phyloP scores from a whole-genome alignment of 116 monocot genomes.

The Zostera marina region DNA sequence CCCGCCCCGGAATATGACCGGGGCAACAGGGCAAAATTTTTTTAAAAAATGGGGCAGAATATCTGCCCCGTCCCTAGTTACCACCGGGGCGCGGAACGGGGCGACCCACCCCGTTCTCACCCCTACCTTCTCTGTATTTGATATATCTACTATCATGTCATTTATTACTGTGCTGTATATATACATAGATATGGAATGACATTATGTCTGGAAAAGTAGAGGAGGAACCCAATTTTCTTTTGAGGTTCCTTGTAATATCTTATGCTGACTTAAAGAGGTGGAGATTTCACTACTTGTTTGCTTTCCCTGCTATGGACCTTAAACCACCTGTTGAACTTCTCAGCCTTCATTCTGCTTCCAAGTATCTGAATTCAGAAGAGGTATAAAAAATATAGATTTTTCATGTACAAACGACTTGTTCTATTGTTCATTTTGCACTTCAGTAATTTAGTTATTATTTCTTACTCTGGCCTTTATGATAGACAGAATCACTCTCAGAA shows the following conservation, averaged over 20 bases:
- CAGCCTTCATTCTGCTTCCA: conserved; percentile 37
- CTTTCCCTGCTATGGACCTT: conserved; percentile 81
- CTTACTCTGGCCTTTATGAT: conserved; percentile 2
- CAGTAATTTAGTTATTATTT: not conserved
- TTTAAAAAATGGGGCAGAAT: too few relatives aligned
- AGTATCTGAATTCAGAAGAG: conserved; percentile 43
- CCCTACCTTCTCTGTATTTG: too few relatives aligned
- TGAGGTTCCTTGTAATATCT: conserved; percentile 77
- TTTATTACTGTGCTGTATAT: not conserved
- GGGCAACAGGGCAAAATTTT: too few relatives aligned
- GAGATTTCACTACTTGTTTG: conserved; percentile 77
- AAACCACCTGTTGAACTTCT: conserved; percentile 62
- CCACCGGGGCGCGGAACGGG: too few relatives aligned
- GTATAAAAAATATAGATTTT: conserved; percentile 16
- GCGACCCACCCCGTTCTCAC: too few relatives aligned
- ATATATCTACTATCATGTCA: too few relatives aligned
- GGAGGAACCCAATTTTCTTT: conserved; percentile 53
- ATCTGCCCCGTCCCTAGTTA: too few relatives aligned
- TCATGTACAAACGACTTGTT: not conserved
- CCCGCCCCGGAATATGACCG: too few relatives aligned
- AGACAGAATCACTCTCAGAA: conserved; percentile 41
- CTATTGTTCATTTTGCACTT: not conserved
- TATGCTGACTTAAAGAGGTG: conserved; percentile 91
- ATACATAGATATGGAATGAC: conserved; percentile 60
- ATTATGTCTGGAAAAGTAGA: conserved; percentile 60